Evolutionary conservation across 1,139 yeast species (phyloP), one percentile per base, ranked within the genome.

Genomic region (Pichia sp.): DNA sequence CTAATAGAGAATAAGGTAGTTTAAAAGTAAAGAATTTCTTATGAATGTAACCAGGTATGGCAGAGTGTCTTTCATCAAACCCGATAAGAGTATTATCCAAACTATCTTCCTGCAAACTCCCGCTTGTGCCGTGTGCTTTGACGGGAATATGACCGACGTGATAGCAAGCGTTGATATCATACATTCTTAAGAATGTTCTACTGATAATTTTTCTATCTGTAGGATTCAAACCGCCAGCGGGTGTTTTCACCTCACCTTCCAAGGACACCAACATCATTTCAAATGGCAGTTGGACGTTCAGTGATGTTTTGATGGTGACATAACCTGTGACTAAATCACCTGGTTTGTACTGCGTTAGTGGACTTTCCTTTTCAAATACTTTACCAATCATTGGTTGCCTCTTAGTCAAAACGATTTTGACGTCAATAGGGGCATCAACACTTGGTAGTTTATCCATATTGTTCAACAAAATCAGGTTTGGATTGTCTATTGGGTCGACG

Each of bases 321-420:
- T 70, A 75, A 0, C 87, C 87, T 50, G 73, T 70, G n/a, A 81
- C 67, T 11, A 68, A 58, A 57, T 79, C 85, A 20, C 83, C 83
- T n/a, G 79, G 76, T 12, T 74, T 72, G 53, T 71, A 79, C 55
- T 77, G 82, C 44, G 69, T 68, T 24, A 73, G 53, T 0, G 59
- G 53, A 40, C 51, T 52, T 51, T 72, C 76, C 32, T 58, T 59
- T 32, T 65, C 62, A 10, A 56, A 50, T 1, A 46, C 35, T 15
- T 60, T 55, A 18, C 64, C 63, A 4, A 65, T 61, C 38, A 50
- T 56, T 4, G 74, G 69, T 3, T 64, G 66, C 20, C 60, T 53
- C 46, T 67, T 70, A 0, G 76, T 72, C 2, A 73, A 53, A 36
- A 57, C 58, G 3, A 71, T 63, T 18, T 63, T 60, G 4, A 72